These are phyloP conservation scores for Blastobotrys malaysiensis DNA, from an alignment of 1,139 yeast species.

Conservation along the genomic window DNA sequence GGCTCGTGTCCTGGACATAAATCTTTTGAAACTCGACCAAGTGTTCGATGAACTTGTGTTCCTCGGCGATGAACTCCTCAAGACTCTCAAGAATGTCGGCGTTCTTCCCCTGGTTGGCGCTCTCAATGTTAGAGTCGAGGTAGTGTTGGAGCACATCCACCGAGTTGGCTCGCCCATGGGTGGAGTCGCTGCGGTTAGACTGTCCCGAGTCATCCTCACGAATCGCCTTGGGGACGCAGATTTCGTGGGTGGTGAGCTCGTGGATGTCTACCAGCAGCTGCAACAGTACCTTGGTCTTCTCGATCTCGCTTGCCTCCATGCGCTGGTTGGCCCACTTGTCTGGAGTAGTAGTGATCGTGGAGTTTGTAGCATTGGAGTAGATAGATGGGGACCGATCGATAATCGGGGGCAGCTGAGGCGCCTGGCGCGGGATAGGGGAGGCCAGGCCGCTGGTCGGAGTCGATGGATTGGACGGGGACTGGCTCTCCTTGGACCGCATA, in stretches of 20 bases:
- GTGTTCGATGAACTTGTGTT: slow-evolving; percentile 19
- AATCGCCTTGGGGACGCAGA: slow-evolving; percentile 1
- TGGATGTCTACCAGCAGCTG: slow-evolving; percentile 24
- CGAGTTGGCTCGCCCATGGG: slow-evolving; percentile 16
- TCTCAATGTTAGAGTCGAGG: slow-evolving; percentile 10
- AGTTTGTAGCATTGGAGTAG: neutral
- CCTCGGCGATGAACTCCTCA: slow-evolving; percentile 21
- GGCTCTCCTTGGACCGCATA: slow-evolving; percentile 3
- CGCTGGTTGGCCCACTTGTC: slow-evolving; percentile 23
- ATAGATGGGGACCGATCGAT: neutral
- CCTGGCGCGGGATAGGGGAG: slow-evolving; percentile 2
- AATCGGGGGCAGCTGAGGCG: neutral
- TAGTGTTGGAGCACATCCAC: slow-evolving; percentile 21
- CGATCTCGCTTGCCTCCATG: slow-evolving; percentile 19
- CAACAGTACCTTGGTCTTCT: slow-evolving; percentile 21
- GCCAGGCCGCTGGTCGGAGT: slow-evolving; percentile 2
- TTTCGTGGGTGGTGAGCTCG: slow-evolving; percentile 19
- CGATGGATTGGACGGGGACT: neutral
- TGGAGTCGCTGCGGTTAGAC: neutral
- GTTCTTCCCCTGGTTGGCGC: neutral
- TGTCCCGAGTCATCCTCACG: neutral
- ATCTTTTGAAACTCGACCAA: slow-evolving; percentile 23
- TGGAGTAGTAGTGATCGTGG: slow-evolving; percentile 11
- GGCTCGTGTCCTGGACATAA: slow-evolving; percentile 15
- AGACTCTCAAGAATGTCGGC: slow-evolving; percentile 7